Conservation (phyloP, 2,329 filamentous ascomycete genomes). For the Dactylellina cionopaga region DNA sequence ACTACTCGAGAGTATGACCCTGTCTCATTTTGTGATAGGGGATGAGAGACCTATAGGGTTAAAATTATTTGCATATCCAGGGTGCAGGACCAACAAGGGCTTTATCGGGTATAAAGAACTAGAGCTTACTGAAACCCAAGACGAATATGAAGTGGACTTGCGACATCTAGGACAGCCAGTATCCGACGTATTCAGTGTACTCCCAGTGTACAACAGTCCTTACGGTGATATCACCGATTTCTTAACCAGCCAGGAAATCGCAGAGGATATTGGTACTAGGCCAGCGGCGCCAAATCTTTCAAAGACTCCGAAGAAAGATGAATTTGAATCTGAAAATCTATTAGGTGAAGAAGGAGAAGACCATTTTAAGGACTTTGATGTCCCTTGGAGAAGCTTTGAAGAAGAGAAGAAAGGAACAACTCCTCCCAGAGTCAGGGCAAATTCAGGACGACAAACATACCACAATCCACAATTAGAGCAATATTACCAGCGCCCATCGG, state of each 20-base stretch:
- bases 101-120: conserved; percentile 19
- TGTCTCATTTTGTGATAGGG: neutral
- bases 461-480: neutral
- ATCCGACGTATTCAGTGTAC: conserved; percentile 9
- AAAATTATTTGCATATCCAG: conserved; percentile 3
- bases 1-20: neutral
- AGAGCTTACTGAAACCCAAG: neutral
- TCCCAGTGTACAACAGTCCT: conserved; percentile 5
- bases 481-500: neutral
- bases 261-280: neutral
- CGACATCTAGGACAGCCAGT: neutral
- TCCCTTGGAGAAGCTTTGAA: conserved; percentile 5
- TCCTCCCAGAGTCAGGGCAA: neutral
- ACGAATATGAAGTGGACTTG: conserved; percentile 2
- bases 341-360: neutral
- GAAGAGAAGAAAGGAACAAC: conserved; percentile 18
- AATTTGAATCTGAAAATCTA: neutral
- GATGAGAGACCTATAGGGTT: conserved; percentile 27
- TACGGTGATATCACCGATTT: conserved; percentile 2
- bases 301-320: neutral
- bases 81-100: conserved; percentile 6
- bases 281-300: conserved; percentile 7
- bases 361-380: conserved; percentile 5
- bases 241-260: conserved; percentile 8
- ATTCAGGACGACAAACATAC: neutral